phyloP scores from a whole-genome alignment of 2,329 filamentous ascomycete species.

The Cercospora zeina region DNA sequence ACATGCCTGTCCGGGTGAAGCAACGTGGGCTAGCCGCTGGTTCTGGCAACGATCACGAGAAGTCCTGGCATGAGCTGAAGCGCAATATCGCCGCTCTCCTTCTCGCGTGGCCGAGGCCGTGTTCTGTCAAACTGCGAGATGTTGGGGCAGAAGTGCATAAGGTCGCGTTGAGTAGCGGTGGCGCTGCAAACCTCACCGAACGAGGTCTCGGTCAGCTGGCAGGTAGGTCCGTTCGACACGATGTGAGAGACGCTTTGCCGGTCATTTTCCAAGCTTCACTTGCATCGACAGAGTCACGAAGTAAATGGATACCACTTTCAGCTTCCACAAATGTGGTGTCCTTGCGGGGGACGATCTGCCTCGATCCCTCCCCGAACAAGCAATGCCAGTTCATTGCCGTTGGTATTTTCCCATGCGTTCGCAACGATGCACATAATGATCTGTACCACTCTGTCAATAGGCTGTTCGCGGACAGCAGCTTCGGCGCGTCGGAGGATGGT shows the following conservation, averaged over 20 bases:
- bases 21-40: slow-evolving; percentile 62
- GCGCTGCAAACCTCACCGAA: slow-evolving; percentile 34
- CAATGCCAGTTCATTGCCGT: slow-evolving; percentile 79
- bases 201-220: slow-evolving; percentile 33
- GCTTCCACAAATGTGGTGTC: slow-evolving; percentile 63
- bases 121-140: slow-evolving; percentile 63
- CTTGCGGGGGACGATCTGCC: slow-evolving; percentile 70
- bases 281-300: slow-evolving; percentile 54
- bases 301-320: slow-evolving; percentile 69
- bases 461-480: slow-evolving; percentile 73
- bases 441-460: slow-evolving; percentile 78
- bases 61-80: slow-evolving; percentile 66
- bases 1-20: slow-evolving; percentile 86
- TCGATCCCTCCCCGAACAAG: slow-evolving; percentile 68
- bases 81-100: slow-evolving; percentile 62
- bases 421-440: slow-evolving; percentile 59
- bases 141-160: slow-evolving; percentile 35
- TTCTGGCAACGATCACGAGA: slow-evolving; percentile 55
- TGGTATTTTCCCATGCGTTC: slow-evolving; percentile 65
- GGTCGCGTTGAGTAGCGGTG: slow-evolving; percentile 27
- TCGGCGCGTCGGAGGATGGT: slow-evolving; percentile 62
- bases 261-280: slow-evolving; percentile 68
- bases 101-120: slow-evolving; percentile 64
- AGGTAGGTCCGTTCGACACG: slow-evolving; percentile 25
- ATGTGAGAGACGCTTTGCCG: slow-evolving; percentile 44